Base-by-base conservation (phyloP, 2,329 filamentous ascomycete genomes). In the Gnomoniopsis smithogilvyi region DNA sequence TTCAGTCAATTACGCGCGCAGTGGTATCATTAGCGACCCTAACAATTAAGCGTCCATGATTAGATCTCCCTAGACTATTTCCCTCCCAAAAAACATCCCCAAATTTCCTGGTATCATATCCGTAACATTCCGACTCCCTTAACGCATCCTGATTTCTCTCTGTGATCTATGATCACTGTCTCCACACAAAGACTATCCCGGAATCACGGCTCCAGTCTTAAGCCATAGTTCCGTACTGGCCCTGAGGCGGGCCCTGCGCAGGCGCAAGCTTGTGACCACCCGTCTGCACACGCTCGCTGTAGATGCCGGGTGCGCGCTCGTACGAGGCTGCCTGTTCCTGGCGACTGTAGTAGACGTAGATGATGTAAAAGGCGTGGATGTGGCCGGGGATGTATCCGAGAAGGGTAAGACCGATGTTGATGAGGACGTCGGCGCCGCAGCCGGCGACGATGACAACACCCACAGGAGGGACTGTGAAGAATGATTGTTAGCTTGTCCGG, bases 271-370 rank as follows among this genome's bases (percentile, higher is more conserved):
- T 84, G 52, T 85, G 80, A 64, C 87, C 87, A n/a, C 88, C 89
- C 3, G 78, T 84, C 75, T 92, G 87, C n/a, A 93, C 83, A 38
- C 83, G 82, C 38, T 89, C 81, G 66, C 85, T 90, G 71, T 88
- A 93, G 19, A 93, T 82, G 30, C 88, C 88, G 0, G 89, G 85
- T 1, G 88, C 88, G 2, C 78, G 80, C 10, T 74, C 68, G 3
- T 78, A 75, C 21, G 80, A 75, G 49, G 79, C 74, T 2, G 81
- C 80, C 69, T 87, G 82, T 65, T 91, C 86, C 55, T 80, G 82
- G 43, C 88, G 88, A 67, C 91, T 84, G 72, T 88, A 94, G 76
- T 93, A 96, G 63, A 96, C 79, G 71, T 92, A 96, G 73, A 92
- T 86, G 62, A 92, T 65, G 71, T 93, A 95, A 72, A 93, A 92